Base-by-base conservation (phyloP, 2,329 filamentous ascomycete genomes). In the Furcasterigmium furcatum region DNA sequence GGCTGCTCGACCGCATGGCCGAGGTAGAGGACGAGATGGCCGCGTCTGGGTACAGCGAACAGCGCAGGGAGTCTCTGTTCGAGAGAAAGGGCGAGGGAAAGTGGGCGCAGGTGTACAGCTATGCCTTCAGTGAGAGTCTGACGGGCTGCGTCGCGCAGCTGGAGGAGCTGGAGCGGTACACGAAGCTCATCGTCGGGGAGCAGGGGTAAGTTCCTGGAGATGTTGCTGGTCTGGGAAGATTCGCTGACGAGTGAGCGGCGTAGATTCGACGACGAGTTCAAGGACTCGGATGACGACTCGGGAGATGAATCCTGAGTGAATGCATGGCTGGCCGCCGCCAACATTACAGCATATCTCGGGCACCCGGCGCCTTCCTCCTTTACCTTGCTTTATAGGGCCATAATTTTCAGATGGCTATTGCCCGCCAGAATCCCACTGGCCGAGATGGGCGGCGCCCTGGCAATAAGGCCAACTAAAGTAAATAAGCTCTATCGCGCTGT, bases 101-200 rank as follows among this genome's bases (percentile, higher is more conserved):
- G 46, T 80, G 77, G 76, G 71, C 70, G 27, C 74, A 80, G 54
- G 77, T 82, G 46, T 80, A 82, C 55, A 74, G 72, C 46, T 78
- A 74, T 58, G 73, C 70, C 2, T 77, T 77, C 54, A 74, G 72
- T 46, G 71, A 78, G 52, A 76, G 72, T 48, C 60, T 78, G 39
- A 78, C 74, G 7, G 72, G 73, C 4, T 79, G 80, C 58, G 71
- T 79, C 5, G 69, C 72, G 41, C 73, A 82, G 51, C 56, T 82
- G 3, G 72, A 78, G 52, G 68, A 74, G 47, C 58, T 83, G 39
- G 73, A 80, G 54, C 73, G 66, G 49, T 80, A 73, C 47, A 80
- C 76, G 3, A 82, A 80, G 58, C 69, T 74, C 39, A 78, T 82
- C 51, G 72, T 77, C 27, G 79, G 79, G 13, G 77, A 82, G 56